These are phyloP conservation scores for Symbiodinium pilosum DNA, from an alignment of 73 alveolate species.

Conservation along the genomic window DNA sequence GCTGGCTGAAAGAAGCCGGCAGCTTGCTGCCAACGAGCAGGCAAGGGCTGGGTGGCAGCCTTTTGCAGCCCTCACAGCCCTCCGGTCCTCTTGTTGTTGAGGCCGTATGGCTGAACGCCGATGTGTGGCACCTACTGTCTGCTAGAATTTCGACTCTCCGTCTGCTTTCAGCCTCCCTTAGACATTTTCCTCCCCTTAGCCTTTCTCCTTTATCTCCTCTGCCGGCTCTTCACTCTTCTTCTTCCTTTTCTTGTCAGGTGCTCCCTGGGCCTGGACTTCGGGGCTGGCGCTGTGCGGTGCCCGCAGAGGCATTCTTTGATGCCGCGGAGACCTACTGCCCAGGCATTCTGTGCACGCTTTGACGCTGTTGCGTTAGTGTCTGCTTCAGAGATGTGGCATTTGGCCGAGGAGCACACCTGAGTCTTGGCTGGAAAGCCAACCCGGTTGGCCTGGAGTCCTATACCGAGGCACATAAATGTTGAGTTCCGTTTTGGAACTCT, in stretches of 20 bases:
- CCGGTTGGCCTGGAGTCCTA: slow-evolving; percentile 56
- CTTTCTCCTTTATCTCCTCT: no score
- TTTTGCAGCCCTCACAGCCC: not conserved
- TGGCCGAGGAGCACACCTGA: slow-evolving; percentile 57
- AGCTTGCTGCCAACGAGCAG: slow-evolving; percentile 69
- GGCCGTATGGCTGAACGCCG: slow-evolving; percentile 90
- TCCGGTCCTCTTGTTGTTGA: not conserved
- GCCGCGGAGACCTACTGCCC: slow-evolving; percentile 1
- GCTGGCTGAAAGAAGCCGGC: slow-evolving; percentile 43
- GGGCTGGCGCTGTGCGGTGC: slow-evolving; percentile 48
- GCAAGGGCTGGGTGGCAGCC: not conserved
- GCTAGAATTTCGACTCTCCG: no score
- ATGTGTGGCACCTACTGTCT: not conserved
- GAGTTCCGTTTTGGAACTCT: no score
- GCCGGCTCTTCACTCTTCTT: no score
- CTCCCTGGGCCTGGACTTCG: slow-evolving; percentile 53
- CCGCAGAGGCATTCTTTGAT: slow-evolving; percentile 37
- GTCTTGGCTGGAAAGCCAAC: slow-evolving; percentile 86
- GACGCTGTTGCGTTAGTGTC: no score
- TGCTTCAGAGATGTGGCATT: no score
- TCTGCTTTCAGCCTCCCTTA: no score
- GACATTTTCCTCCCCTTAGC: no score
- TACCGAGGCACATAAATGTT: slow-evolving; percentile 54
- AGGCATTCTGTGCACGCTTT: no score
- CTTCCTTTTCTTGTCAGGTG: not conserved